Conservation (phyloP, 2,329 filamentous ascomycete species). For the Parascedosporium putredinis region DNA sequence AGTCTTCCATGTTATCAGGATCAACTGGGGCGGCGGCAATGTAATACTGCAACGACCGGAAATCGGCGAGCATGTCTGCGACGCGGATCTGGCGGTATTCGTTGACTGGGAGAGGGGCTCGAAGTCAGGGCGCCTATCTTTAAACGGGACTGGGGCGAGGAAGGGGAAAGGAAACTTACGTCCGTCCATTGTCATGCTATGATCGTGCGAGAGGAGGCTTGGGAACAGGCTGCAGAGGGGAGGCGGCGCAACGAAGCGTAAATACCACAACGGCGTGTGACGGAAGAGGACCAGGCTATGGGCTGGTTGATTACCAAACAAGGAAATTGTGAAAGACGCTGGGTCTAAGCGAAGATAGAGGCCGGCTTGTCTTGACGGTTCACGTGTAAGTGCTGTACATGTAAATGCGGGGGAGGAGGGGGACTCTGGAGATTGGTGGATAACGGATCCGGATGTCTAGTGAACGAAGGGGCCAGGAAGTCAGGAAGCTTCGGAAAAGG, state of each 20-base stretch:
- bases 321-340: neutral
- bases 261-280: neutral
- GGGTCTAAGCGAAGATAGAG: neutral
- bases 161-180: neutral
- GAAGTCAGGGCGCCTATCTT: too few species aligned
- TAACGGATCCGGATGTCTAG: too few species aligned
- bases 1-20: slow-evolving; percentile 45
- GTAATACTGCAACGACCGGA: slow-evolving; percentile 50
- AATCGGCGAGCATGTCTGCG: slow-evolving; percentile 51
- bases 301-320: neutral
- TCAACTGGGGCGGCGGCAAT: slow-evolving; percentile 47
- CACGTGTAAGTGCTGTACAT: neutral
- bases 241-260: slow-evolving; percentile 1
- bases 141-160: neutral
- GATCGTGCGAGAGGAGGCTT: neutral
- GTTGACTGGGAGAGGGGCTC: slow-evolving; percentile 36
- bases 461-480: too few species aligned
- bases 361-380: neutral
- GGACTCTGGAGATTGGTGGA: neutral
- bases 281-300: neutral
- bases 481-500: too few species aligned
- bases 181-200: slow-evolving; percentile 5
- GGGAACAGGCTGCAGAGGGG: neutral
- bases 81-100: slow-evolving; percentile 48
- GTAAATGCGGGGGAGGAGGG: too few species aligned